Evolutionary conservation across 805 yeast genomes (phyloP).

Genomic region (Yamadazyma endophytica): DNA sequence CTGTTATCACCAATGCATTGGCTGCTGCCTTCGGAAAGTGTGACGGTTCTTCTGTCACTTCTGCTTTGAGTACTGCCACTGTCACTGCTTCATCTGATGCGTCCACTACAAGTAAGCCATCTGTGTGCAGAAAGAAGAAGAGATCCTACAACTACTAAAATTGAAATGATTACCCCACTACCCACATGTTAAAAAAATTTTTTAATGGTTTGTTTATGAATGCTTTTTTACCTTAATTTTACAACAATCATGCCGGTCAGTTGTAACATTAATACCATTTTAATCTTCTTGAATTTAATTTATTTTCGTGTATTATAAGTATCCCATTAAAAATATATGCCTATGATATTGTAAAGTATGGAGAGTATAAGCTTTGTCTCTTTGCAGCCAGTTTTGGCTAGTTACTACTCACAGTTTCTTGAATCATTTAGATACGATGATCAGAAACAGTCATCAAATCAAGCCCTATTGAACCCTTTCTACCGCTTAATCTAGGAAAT

Average conservation of each 20-base stretch:
- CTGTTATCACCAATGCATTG: slow-evolving; percentile 39
- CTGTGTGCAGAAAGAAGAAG: slow-evolving; percentile 19
- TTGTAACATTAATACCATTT: slow-evolving; percentile 1
- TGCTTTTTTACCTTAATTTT: too few relatives aligned
- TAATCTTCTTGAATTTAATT: neutral
- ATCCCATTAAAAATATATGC: too few relatives aligned
- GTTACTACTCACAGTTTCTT: too few relatives aligned
- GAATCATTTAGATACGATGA: too few relatives aligned
- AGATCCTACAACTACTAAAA: slow-evolving; percentile 19
- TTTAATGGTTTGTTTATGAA: too few relatives aligned
- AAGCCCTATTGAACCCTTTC: too few relatives aligned
- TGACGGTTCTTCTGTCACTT: slow-evolving; percentile 23
- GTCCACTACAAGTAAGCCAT: slow-evolving; percentile 12
- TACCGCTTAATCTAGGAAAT: neutral
- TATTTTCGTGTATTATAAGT: slow-evolving; percentile 2
- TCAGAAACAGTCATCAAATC: neutral
- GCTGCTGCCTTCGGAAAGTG: slow-evolving; percentile 40
- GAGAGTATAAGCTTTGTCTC: too few relatives aligned
- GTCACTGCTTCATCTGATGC: slow-evolving; percentile 17
- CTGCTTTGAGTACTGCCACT: slow-evolving; percentile 22
- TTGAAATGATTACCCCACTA: slow-evolving; percentile 3
- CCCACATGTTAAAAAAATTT: too few relatives aligned
- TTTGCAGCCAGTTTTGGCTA: too few relatives aligned
- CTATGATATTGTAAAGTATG: too few relatives aligned
- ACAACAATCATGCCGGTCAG: too few relatives aligned